phyloP scores from a whole-genome alignment of 768 basidiomycete genomes.

The Tulasnella sp. region DNA sequence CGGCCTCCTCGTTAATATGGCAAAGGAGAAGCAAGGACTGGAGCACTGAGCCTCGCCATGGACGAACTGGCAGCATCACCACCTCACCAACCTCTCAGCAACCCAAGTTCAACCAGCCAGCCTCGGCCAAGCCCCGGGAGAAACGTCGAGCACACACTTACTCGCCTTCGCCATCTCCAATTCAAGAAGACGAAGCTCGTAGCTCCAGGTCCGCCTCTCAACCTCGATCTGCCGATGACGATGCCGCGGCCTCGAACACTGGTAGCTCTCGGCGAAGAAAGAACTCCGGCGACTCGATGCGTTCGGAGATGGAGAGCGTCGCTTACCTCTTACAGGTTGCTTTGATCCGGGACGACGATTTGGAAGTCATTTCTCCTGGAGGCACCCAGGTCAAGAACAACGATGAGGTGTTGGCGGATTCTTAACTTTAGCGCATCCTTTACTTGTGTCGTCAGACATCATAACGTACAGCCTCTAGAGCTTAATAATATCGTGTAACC shows the following conservation, averaged over 20 bases:
- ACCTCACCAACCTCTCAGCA: constrained; percentile 4
- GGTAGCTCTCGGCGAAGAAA: background rate
- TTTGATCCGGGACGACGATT: background rate
- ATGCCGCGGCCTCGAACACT: background rate
- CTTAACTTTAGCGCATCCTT: background rate
- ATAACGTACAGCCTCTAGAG: too few relatives aligned
- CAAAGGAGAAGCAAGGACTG: background rate
- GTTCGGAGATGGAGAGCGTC: constrained; percentile 14
- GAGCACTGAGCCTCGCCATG: background rate
- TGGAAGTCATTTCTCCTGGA: constrained; percentile 5
- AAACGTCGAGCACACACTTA: background rate
- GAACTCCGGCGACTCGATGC: constrained; percentile 1
- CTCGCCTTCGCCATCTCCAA: background rate
- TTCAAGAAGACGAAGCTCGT: background rate
- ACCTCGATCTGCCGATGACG: background rate
- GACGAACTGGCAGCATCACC: background rate
- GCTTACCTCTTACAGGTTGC: constrained; percentile 12
- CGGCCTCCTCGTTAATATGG: background rate
- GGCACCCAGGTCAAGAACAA: constrained; percentile 15
- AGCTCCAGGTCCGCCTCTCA: constrained; percentile 15
- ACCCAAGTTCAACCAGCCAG: background rate
- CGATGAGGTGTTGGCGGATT: background rate
- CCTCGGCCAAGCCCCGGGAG: constrained; percentile 2
- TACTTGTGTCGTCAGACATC: too few relatives aligned
- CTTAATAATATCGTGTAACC: too few relatives aligned